Evolutionary conservation across 495 filamentous ascomycete species (phyloP), one percentile per base, ranked within the genome.

Genomic region (Immersiella caudata): DNA sequence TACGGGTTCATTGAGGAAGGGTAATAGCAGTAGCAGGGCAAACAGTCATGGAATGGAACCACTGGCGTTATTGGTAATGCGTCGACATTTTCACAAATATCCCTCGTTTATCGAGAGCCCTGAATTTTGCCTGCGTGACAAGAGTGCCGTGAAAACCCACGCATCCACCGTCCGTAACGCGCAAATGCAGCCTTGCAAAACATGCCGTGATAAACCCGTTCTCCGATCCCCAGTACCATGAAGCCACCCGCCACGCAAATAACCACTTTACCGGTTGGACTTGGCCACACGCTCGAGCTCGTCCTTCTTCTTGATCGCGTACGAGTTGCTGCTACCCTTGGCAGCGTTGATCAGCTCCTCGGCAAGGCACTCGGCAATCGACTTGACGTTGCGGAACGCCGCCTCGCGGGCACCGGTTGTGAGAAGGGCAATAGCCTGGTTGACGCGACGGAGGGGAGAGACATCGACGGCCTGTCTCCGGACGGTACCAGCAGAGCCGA

Each of bases 271-370:
- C 90, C 95, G 92, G 89, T 99, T 99, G 85, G 88, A 92, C 93
- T 99, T 99, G 83, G 95, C 95, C 79, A 99, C 95, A 91, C 95
- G 95, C 90, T 99, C 95, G 84, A 99, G 82, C 90, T 99, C 96
- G 82, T 99, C 95, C 93, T 99, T 99, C 93, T 99, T 99, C 92
- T 99, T 99, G 88, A 99, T 99, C 70, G 95, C 95, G 80, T 98
- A 99, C 70, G 92, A 96, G 92, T 99, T 99, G 83, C 91, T 94
- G 89, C 91, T 94, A 73, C 95, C 95, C 91, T 99, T 99, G 80
- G 96, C 95, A 78, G 96, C 96, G 87, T 99, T 99, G 89, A 99
- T 97, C 79, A 99, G 89, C 88, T 99, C 95, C 84, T 99, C 95
- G 80, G 95, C 94, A 77, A 99, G 85, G 85, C 95, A 97, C 90